A percentile compares a stretch with the other conserved stretches of the same genome.
Evolutionary conservation across 768 basidiomycete species (phyloP).

Genomic region (Leccinum ochraceum): DNA sequence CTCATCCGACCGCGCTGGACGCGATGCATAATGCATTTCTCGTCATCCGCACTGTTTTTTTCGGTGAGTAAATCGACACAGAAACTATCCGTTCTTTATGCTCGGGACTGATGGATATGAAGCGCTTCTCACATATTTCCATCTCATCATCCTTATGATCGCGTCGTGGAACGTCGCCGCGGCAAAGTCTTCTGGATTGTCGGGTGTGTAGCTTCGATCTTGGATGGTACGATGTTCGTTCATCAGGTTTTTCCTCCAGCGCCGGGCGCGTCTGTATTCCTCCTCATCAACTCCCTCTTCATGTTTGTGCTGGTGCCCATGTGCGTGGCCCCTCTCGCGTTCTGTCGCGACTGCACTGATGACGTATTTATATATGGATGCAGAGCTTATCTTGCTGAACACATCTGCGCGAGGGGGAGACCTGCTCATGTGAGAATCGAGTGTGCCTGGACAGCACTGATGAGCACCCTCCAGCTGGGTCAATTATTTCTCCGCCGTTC

Average conservation of each 20-base stretch:
- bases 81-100: neutral
- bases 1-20: slow-evolving; percentile 10
- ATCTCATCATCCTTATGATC: slow-evolving; percentile 53
- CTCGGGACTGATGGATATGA: slow-evolving; percentile 6
- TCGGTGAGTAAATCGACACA: slow-evolving; percentile 44
- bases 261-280: slow-evolving; percentile 48
- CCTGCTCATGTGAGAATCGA: slow-evolving; percentile 51
- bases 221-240: slow-evolving; percentile 1
- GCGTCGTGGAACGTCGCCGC: slow-evolving; percentile 57
- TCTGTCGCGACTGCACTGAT: slow-evolving; percentile 1
- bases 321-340: slow-evolving; percentile 26
- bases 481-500: neutral
- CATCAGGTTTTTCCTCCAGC: slow-evolving; percentile 30
- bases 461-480: slow-evolving; percentile 50
- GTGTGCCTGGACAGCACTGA: slow-evolving; percentile 53
- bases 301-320: slow-evolving; percentile 31
- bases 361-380: neutral
- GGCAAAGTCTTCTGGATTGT: slow-evolving; percentile 34
- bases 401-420: slow-evolving; percentile 37
- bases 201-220: slow-evolving; percentile 34
- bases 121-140: slow-evolving; percentile 50
- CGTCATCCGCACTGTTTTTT: slow-evolving; percentile 54
- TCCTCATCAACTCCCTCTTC: slow-evolving; percentile 47
- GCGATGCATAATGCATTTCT: slow-evolving; percentile 55
- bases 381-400: slow-evolving; percentile 37